A percentile compares a stretch with the other conserved stretches of the same genome.
phyloP scores from a whole-genome alignment of 331 rosid species.

The Dryas integrifolia region DNA sequence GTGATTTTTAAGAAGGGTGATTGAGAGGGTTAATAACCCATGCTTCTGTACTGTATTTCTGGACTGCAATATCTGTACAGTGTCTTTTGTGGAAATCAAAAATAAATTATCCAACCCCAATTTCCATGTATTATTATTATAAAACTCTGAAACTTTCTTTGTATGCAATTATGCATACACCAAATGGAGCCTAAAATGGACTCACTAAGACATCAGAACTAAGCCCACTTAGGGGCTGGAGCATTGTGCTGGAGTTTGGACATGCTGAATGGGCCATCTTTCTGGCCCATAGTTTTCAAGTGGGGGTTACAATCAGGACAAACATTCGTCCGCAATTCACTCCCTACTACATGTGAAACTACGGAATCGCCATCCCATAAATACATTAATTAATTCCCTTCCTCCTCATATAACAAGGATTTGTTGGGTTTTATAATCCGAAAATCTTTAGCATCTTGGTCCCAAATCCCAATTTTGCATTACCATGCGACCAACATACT shows the following conservation, averaged over 20 bases:
- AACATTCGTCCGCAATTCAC: conserved; percentile 46
- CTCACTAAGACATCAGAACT: no score
- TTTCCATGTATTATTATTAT: no score
- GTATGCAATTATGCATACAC: no score
- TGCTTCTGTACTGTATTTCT: no score
- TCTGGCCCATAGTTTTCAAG: not conserved
- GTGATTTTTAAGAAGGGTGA: not conserved
- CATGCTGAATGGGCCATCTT: no score
- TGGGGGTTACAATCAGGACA: conserved; percentile 19
- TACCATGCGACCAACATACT: conserved; percentile 43
- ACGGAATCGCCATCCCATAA: not conserved
- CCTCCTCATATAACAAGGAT: not conserved
- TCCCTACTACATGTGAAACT: conserved; percentile 26
- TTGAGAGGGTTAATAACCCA: not conserved
- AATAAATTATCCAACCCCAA: no score
- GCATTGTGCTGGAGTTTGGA: no score
- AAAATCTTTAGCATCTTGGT: not conserved
- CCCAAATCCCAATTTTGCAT: conserved; percentile 8
- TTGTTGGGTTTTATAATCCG: not conserved
- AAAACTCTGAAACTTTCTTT: no score
- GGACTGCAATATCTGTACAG: no score
- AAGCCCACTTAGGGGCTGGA: no score
- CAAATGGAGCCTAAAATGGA: no score
- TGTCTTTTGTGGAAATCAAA: no score
- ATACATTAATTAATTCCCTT: not conserved